Conservation (phyloP, 768 basidiomycete genomes). For the Panellus pusillus region DNA sequence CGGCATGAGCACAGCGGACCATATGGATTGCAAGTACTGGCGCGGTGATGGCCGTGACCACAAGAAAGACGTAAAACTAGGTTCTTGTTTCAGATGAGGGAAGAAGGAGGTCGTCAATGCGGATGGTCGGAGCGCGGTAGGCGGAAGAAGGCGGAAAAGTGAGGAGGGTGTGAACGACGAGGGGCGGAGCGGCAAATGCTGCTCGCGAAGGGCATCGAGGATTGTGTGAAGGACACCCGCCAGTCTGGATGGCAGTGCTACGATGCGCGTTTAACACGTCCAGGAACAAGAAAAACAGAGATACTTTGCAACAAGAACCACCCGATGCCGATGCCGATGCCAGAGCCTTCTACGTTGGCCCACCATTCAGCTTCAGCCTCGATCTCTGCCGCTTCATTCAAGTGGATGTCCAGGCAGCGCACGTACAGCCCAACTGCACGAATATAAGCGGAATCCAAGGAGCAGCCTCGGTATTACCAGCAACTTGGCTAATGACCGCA, state of each 20-base stretch:
- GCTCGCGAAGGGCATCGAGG: slow-evolving; percentile 40
- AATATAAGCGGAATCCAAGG: no score
- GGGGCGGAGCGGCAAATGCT: slow-evolving; percentile 45
- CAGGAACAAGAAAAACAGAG: slow-evolving; percentile 25
- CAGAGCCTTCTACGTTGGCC: slow-evolving; percentile 67
- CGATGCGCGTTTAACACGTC: slow-evolving; percentile 16
- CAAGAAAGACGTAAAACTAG: slow-evolving; percentile 23
- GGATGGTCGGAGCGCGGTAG: slow-evolving; percentile 46
- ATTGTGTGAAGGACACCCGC: slow-evolving; percentile 38
- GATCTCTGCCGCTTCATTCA: slow-evolving; percentile 66
- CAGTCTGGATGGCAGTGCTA: slow-evolving; percentile 50
- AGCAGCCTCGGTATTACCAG: slow-evolving; percentile 16
- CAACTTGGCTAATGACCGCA: slow-evolving; percentile 48
- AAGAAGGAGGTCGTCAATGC: slow-evolving; percentile 61
- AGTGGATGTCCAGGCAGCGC: slow-evolving; percentile 60
- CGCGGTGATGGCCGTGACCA: slow-evolving; percentile 6
- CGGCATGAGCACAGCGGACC: slow-evolving; percentile 40
- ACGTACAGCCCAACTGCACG: slow-evolving; percentile 53
- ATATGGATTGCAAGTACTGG: slow-evolving; percentile 24
- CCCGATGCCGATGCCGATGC: slow-evolving; percentile 50
- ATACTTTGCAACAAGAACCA: slow-evolving; percentile 80
- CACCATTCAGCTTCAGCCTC: slow-evolving; percentile 88
- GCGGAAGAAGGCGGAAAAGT: slow-evolving; percentile 48
- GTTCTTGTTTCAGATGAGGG: slow-evolving; percentile 53
- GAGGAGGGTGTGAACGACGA: slow-evolving; percentile 49